phyloP scores from a whole-genome alignment of 495 filamentous ascomycete genomes.

The Podospora comata region DNA sequence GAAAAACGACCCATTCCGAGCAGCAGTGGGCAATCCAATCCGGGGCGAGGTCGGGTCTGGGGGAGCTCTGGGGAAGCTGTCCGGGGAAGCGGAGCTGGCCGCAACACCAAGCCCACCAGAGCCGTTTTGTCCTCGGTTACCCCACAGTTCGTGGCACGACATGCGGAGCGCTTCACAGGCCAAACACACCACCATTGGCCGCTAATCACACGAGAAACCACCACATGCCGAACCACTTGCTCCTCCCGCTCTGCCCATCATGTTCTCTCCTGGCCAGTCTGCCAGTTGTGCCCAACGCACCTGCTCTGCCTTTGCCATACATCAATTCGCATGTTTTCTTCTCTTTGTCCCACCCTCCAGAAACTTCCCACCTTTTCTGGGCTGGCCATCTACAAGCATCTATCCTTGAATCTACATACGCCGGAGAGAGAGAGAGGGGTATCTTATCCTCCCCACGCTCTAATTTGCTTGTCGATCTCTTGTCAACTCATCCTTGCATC shows the following conservation, averaged over 20 bases:
- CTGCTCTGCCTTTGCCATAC: background rate
- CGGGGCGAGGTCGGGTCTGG: background rate
- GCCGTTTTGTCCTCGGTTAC: constrained; percentile 17
- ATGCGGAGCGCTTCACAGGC: constrained; percentile 6
- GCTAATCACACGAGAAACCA: constrained; percentile 10
- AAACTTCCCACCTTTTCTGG: background rate
- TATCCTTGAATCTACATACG: background rate
- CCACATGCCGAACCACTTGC: constrained; percentile 21
- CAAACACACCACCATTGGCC: constrained; percentile 20
- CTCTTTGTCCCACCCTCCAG: background rate
- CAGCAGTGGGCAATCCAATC: background rate
- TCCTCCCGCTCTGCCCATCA: background rate
- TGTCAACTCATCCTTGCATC: background rate
- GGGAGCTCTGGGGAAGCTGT: constrained; percentile 14
- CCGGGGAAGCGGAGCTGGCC: constrained; percentile 23
- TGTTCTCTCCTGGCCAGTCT: background rate
- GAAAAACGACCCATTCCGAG: constrained; percentile 1
- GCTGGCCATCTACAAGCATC: background rate
- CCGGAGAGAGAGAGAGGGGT: background rate
- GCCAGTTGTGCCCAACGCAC: background rate
- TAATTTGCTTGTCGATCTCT: background rate
- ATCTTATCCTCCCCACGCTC: background rate
- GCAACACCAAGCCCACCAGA: background rate
- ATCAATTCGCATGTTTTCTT: background rate
- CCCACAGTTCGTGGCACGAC: constrained; percentile 17